Conservation (phyloP, 331 rosid genomes). For the Malus hybrid region DNA sequence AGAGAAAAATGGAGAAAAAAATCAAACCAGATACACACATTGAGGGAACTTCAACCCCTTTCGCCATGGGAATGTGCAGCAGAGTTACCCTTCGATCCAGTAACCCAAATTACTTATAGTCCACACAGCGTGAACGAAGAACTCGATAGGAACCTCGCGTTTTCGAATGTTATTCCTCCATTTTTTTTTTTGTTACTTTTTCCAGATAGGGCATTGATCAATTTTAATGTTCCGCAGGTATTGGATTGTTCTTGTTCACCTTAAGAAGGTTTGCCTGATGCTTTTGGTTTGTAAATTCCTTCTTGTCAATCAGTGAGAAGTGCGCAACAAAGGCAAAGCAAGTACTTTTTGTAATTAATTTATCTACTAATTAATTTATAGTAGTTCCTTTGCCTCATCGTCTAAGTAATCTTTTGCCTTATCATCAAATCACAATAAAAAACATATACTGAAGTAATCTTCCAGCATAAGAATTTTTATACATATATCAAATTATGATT, state of each 20-base stretch:
- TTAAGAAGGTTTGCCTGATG: slow-evolving; percentile 15
- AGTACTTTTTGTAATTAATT: not conserved
- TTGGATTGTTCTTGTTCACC: slow-evolving; percentile 29
- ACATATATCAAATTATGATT: no score
- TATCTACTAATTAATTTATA: not conserved
- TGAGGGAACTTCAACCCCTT: not conserved
- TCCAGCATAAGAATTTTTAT: no score
- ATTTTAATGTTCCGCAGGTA: slow-evolving; percentile 27
- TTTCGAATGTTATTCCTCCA: slow-evolving; percentile 11
- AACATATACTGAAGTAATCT: no score
- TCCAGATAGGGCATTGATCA: slow-evolving; percentile 37
- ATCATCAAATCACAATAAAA: accelerated
- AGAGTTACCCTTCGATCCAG: slow-evolving; percentile 14
- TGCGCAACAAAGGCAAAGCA: slow-evolving; percentile 2
- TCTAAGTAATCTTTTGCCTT: no score
- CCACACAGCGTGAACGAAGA: slow-evolving; percentile 16
- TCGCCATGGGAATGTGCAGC: slow-evolving; percentile 9
- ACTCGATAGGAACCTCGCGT: slow-evolving; percentile 14
- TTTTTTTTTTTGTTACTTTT: slow-evolving; percentile 7
- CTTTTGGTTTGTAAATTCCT: slow-evolving; percentile 20
- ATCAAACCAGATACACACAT: slow-evolving; percentile 7
- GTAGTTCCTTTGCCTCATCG: not conserved
- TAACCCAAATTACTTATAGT: slow-evolving; percentile 2
- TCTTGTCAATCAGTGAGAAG: not conserved
- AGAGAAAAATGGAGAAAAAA: slow-evolving; percentile 5